These are phyloP conservation scores for Scutellaria baicalensis DNA, from an alignment of 257 asterid genomes.

Conservation along the genomic window DNA sequence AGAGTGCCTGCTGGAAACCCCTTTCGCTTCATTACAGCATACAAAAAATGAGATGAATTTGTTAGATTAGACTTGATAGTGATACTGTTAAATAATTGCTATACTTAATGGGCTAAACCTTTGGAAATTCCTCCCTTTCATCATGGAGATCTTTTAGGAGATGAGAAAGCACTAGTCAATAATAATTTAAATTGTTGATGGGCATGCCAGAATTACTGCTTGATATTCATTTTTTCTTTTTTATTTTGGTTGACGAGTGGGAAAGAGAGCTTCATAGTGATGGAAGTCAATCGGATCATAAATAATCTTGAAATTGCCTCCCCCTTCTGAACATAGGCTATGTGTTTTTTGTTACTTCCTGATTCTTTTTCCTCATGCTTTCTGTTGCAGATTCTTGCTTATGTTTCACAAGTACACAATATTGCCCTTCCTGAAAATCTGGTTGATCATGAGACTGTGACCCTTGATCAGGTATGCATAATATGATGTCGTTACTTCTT, in stretches of 20 bases:
- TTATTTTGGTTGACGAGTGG: background rate
- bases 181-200: background rate
- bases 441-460: slow-evolving; percentile 61
- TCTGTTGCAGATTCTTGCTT: slow-evolving; percentile 76
- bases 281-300: background rate
- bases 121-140: background rate
- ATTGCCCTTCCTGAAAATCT: slow-evolving; percentile 76
- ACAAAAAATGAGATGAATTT: slow-evolving; percentile 2
- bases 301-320: background rate
- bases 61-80: background rate
- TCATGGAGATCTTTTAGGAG: slow-evolving; percentile 4
- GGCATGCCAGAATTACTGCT: background rate
- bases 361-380: slow-evolving; percentile 14
- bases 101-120: background rate
- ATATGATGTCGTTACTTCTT: background rate
- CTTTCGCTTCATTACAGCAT: background rate
- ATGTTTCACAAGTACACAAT: slow-evolving; percentile 91
- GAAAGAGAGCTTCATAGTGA: background rate
- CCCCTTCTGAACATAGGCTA: slow-evolving; percentile 7
- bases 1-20: background rate
- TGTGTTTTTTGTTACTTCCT: slow-evolving; percentile 2
- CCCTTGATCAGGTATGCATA: slow-evolving; percentile 65
- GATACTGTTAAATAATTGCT: background rate
- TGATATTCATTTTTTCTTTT: background rate
- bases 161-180: background rate